Evolutionary conservation across 371 early-diverging fungal species (phyloP).

Genomic region (Lichtheimia hyalospora): DNA sequence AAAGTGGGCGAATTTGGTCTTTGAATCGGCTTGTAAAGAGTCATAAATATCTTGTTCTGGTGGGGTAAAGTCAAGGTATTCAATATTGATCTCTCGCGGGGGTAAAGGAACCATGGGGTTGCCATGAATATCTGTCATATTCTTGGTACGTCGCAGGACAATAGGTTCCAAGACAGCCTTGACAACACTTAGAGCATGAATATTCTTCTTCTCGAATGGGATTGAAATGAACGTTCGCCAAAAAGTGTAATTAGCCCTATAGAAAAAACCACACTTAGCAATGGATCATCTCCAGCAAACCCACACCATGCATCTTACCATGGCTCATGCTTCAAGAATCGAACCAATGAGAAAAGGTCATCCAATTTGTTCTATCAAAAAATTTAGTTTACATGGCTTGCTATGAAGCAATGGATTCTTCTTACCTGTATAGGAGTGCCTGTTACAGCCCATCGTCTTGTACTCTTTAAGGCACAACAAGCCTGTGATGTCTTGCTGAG

Average conservation of each 20-base stretch:
- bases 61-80: conserved; percentile 56
- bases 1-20: conserved; percentile 44
- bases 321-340: conserved; percentile 76
- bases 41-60: conserved; percentile 50
- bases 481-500: conserved; percentile 60
- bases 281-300: background rate
- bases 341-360: conserved; percentile 82
- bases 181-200: conserved; percentile 56
- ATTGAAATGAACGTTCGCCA: conserved; percentile 68
- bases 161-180: conserved; percentile 70
- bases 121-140: conserved; percentile 55
- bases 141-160: conserved; percentile 66
- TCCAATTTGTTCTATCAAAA: conserved; percentile 59
- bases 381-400: background rate
- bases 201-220: conserved; percentile 63
- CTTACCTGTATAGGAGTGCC: conserved; percentile 68
- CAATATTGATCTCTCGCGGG: conserved; percentile 51
- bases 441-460: conserved; percentile 78
- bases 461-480: conserved; percentile 57
- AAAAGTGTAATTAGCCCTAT: conserved; percentile 52
- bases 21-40: conserved; percentile 45
- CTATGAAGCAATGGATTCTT: no score
- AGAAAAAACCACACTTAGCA: background rate
- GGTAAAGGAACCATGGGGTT: conserved; percentile 67
- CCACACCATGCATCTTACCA: conserved; percentile 35